A percentile compares a stretch with the other conserved stretches of the same genome.
phyloP scores from a whole-genome alignment of 2,329 filamentous ascomycete genomes.

The Neonectria sp. region DNA sequence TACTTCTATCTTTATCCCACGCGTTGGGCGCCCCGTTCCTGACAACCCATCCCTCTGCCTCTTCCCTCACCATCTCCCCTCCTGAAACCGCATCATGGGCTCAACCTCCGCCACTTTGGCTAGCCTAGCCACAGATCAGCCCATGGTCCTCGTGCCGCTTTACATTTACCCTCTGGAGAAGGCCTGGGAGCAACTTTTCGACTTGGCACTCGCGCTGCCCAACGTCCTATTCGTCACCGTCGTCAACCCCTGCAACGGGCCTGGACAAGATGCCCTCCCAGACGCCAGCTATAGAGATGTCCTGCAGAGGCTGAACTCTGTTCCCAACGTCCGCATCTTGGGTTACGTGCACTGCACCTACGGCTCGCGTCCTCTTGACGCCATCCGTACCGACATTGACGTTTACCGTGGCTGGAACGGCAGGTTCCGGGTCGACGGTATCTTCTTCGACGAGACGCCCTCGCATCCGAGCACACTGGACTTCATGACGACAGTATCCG shows the following conservation, averaged over 20 bases:
- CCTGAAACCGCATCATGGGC: conserved; percentile 19
- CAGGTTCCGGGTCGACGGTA: conserved; percentile 30
- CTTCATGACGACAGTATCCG: conserved; percentile 22
- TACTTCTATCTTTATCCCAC: background rate
- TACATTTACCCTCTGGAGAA: conserved; percentile 34
- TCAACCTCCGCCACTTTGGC: background rate
- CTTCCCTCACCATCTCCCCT: background rate
- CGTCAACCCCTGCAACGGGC: conserved; percentile 33
- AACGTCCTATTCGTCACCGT: conserved; percentile 32
- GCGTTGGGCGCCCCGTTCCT: background rate
- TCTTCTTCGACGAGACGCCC: conserved; percentile 39
- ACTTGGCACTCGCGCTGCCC: conserved; percentile 25
- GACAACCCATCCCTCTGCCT: background rate
- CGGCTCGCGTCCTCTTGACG: conserved; percentile 17
- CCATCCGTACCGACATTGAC: conserved; percentile 27
- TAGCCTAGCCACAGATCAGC: conserved; percentile 11
- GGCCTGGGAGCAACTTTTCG: conserved; percentile 33
- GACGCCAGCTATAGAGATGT: conserved; percentile 30
- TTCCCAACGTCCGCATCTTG: conserved; percentile 25
- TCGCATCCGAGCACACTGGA: conserved; percentile 7
- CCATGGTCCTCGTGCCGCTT: conserved; percentile 31
- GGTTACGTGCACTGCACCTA: conserved; percentile 40
- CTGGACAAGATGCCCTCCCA: conserved; percentile 28
- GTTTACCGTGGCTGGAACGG: conserved; percentile 34
- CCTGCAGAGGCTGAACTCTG: conserved; percentile 17